Evolutionary conservation across 2,329 filamentous ascomycete genomes (phyloP).

Genomic region (Teratosphaeriaceae sp.): DNA sequence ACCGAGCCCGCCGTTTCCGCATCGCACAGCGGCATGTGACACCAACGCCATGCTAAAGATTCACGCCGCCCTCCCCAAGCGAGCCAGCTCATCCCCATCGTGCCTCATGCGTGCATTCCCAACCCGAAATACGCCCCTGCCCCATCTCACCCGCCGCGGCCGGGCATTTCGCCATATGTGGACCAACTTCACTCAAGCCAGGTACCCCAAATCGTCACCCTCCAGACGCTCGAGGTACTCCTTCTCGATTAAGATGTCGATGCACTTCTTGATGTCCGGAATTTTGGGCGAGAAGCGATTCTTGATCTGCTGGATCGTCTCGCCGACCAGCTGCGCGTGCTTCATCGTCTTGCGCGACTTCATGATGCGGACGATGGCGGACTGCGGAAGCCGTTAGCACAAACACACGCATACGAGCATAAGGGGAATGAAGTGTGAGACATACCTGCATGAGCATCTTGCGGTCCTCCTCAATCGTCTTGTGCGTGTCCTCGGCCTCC

Average conservation of each 20-base stretch:
- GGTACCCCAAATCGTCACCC: constrained; percentile 88
- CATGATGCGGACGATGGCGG: constrained; percentile 98
- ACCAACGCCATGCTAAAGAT: constrained; percentile 3
- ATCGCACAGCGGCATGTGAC: no score
- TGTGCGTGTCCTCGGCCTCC: constrained; percentile 94
- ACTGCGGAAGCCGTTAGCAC: constrained; percentile 49
- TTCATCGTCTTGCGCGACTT: constrained; percentile 99
- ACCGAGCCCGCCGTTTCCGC: no score
- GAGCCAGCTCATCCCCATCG: constrained; percentile 1
- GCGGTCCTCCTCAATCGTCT: constrained; percentile 97
- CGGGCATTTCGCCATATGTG: no score
- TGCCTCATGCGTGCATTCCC: neutral
- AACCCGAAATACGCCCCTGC: neutral
- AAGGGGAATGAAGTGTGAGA: constrained; percentile 18
- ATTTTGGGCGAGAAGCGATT: constrained; percentile 89
- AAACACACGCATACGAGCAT: neutral
- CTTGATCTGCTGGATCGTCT: constrained; percentile 93
- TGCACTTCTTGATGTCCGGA: constrained; percentile 97
- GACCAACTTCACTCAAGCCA: constrained; percentile 53
- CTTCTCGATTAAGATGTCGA: constrained; percentile 97
- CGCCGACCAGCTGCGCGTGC: constrained; percentile 86
- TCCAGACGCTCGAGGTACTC: constrained; percentile 96
- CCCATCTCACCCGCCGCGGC: neutral
- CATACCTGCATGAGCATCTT: constrained; percentile 94
- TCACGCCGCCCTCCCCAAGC: neutral